Conservation (phyloP, 2,329 filamentous ascomycete species). For the Nothophaeocryptopus gaeumannii region DNA sequence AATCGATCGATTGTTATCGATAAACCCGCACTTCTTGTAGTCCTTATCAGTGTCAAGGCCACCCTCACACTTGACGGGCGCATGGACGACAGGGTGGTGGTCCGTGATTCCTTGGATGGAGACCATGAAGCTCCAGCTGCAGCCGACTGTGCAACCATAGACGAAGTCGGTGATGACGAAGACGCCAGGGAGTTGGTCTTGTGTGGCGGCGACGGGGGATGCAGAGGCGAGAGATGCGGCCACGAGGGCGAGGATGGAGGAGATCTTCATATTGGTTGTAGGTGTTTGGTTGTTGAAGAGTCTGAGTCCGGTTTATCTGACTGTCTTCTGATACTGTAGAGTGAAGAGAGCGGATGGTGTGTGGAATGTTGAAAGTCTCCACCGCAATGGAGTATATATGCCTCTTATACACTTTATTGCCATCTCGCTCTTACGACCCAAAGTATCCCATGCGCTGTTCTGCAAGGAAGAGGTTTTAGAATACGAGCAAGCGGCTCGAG, state of each 20-base stretch:
- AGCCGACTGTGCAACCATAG: slow-evolving; percentile 27
- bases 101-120: slow-evolving; percentile 12
- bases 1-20: slow-evolving; percentile 16
- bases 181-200: slow-evolving; percentile 4
- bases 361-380: too few relatives aligned
- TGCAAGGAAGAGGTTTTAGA: too few relatives aligned
- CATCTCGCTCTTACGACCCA: too few relatives aligned
- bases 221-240: slow-evolving; percentile 22
- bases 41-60: slow-evolving; percentile 15
- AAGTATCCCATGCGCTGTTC: too few relatives aligned
- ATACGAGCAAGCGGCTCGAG: too few relatives aligned
- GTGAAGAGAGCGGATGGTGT: too few relatives aligned
- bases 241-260: slow-evolving; percentile 20
- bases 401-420: too few relatives aligned
- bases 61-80: slow-evolving; percentile 21
- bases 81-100: slow-evolving; percentile 20
- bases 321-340: too few relatives aligned
- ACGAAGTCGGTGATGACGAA: slow-evolving; percentile 28
- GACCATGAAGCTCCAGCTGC: slow-evolving; percentile 26
- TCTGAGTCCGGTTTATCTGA: background rate
- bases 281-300: background rate
- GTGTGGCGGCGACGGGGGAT: slow-evolving; percentile 2
- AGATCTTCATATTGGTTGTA: slow-evolving; percentile 21
- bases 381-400: too few relatives aligned
- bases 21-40: slow-evolving; percentile 24